A percentile compares a stretch with the other conserved stretches of the same genome.
Evolutionary conservation across 2,329 filamentous ascomycete species (phyloP).

Genomic region (Fusarium sp.): DNA sequence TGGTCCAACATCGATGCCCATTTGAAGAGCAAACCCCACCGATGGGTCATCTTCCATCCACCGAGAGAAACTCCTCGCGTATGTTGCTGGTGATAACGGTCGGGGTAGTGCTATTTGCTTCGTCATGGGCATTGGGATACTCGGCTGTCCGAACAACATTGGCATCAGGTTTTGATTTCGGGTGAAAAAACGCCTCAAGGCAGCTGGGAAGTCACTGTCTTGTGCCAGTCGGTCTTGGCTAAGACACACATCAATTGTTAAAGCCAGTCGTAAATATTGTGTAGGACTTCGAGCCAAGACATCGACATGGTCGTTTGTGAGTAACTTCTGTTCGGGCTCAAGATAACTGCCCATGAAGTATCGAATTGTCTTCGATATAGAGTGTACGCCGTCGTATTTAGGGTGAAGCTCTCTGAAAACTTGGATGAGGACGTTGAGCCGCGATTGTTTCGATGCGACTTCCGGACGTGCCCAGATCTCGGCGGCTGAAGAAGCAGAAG

Average conservation of each 20-base stretch:
- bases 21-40: constrained; percentile 34
- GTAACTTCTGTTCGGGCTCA: background rate
- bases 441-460: constrained; percentile 32
- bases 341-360: constrained; percentile 38
- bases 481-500: constrained; percentile 19
- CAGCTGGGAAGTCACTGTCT: constrained; percentile 37
- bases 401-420: constrained; percentile 38
- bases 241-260: constrained; percentile 39
- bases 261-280: constrained; percentile 29
- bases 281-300: constrained; percentile 34
- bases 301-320: constrained; percentile 5
- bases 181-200: constrained; percentile 10
- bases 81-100: constrained; percentile 21
- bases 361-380: constrained; percentile 39
- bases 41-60: constrained; percentile 41
- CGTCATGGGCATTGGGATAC: background rate
- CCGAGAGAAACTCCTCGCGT: constrained; percentile 19
- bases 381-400: constrained; percentile 41
- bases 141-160: constrained; percentile 16
- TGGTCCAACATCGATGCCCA: constrained; percentile 24
- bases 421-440: constrained; percentile 39
- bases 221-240: constrained; percentile 36
- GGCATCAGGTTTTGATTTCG: constrained; percentile 19
- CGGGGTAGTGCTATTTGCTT: background rate
- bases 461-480: constrained; percentile 31